Evolutionary conservation across 2,329 filamentous ascomycete genomes (phyloP).

Genomic region (Xylogone sp.): DNA sequence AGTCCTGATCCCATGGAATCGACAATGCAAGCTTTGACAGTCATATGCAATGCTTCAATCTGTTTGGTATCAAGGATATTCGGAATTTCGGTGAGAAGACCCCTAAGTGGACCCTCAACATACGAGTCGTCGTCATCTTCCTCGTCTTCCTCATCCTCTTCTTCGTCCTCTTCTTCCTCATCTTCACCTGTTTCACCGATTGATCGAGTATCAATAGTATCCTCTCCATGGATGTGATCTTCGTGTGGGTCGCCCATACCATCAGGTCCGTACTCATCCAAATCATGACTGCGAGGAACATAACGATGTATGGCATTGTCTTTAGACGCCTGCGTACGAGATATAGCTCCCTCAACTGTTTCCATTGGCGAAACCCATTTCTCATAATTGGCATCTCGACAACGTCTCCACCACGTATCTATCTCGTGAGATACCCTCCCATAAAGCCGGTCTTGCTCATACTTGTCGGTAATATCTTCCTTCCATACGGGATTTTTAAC

Average conservation of each 20-base stretch:
- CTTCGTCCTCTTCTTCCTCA: slow-evolving; percentile 41
- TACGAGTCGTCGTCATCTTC: slow-evolving; percentile 76
- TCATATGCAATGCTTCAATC: slow-evolving; percentile 95
- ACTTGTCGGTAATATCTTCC: slow-evolving; percentile 48
- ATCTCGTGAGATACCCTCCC: slow-evolving; percentile 61
- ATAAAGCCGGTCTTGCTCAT: slow-evolving; percentile 55
- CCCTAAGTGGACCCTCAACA: slow-evolving; percentile 73
- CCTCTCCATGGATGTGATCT: slow-evolving; percentile 33
- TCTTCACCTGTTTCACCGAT: slow-evolving; percentile 36
- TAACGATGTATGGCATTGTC: slow-evolving; percentile 53
- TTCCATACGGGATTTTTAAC: slow-evolving; percentile 26
- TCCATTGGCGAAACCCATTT: slow-evolving; percentile 57
- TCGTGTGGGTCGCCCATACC: slow-evolving; percentile 44
- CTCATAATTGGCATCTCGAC: slow-evolving; percentile 56
- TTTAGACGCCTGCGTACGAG: slow-evolving; percentile 54
- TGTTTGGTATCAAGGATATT: slow-evolving; percentile 92
- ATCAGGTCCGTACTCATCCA: slow-evolving; percentile 42
- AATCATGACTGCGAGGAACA: slow-evolving; percentile 25
- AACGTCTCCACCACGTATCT: slow-evolving; percentile 61
- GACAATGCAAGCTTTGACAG: slow-evolving; percentile 91
- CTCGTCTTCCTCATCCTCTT: slow-evolving; percentile 63
- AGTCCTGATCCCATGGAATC: slow-evolving; percentile 71
- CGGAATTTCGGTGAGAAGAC: slow-evolving; percentile 87
- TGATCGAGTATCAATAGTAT: slow-evolving; percentile 37
- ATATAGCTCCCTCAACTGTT: slow-evolving; percentile 54